Evolutionary conservation across 805 yeast species (phyloP).

Genomic region (Sungouiozyma ichnusensis): DNA sequence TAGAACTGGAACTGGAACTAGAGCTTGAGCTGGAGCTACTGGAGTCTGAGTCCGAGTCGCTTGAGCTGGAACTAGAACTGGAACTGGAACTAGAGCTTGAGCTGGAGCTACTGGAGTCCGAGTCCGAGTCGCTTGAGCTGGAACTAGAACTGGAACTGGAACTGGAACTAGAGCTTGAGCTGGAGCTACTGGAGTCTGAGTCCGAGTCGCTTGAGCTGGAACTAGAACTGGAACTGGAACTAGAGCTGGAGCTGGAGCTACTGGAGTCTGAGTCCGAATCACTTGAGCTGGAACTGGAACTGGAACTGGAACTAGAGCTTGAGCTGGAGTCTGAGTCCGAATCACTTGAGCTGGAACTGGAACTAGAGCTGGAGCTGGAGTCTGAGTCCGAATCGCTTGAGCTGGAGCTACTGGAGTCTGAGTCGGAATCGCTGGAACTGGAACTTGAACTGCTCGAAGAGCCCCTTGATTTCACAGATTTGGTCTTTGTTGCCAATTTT

Average conservation of each 20-base stretch:
- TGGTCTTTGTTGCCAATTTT: neutral
- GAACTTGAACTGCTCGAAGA: neutral
- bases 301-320: conserved; percentile 6
- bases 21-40: conserved; percentile 1
- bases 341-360: conserved; percentile 6
- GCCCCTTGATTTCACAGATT: neutral
- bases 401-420: conserved; percentile 24
- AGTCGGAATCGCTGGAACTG: conserved; percentile 32
- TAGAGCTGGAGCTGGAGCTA: conserved; percentile 3
- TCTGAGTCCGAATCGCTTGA: conserved; percentile 8
- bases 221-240: conserved; percentile 3
- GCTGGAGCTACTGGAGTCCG: conserved; percentile 15
- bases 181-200: conserved; percentile 8
- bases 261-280: conserved; percentile 6
- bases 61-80: conserved; percentile 11
- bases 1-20: neutral
- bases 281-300: conserved; percentile 11
- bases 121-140: conserved; percentile 6
- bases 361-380: conserved; percentile 9
- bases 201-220: conserved; percentile 3
- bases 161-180: conserved; percentile 6
- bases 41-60: neutral
- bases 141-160: conserved; percentile 14
- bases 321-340: conserved; percentile 6
- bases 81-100: conserved; percentile 8